Conservation (phyloP, 257 asterid genomes). For the Plantago ovata region DNA sequence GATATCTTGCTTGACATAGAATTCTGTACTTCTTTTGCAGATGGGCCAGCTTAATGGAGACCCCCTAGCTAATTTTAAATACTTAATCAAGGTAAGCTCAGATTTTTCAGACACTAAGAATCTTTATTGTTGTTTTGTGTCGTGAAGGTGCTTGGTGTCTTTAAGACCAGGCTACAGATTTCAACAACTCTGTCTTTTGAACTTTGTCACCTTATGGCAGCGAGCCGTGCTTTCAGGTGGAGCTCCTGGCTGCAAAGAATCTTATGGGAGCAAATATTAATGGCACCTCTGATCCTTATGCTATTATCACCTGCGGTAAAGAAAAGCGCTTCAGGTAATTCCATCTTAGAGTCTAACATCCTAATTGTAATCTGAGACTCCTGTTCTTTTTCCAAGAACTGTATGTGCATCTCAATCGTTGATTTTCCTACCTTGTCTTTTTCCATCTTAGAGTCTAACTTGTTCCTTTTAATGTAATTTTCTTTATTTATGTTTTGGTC, state of each 20-base stretch:
- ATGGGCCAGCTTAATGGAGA: constrained; percentile 48
- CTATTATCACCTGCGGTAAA: constrained; percentile 72
- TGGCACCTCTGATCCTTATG: constrained; percentile 96
- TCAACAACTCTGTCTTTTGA: not conserved
- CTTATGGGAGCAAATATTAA: constrained; percentile 77
- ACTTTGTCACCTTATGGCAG: too few relatives aligned
- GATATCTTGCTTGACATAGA: constrained; percentile 36
- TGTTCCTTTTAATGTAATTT: not conserved
- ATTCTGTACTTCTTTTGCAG: constrained; percentile 54
- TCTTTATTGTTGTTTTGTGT: constrained; percentile 14
- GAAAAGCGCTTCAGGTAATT: constrained; percentile 87
- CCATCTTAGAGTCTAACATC: constrained; percentile 23
- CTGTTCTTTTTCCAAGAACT: constrained; percentile 3
- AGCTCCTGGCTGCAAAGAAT: constrained; percentile 88
- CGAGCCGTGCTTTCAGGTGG: constrained; percentile 62
- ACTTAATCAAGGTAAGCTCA: constrained; percentile 63
- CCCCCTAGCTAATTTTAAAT: constrained; percentile 40
- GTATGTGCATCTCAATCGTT: too few relatives aligned
- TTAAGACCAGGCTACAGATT: not conserved
- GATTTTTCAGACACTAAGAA: not conserved
- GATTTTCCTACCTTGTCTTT: too few relatives aligned
- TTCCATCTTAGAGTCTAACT: too few relatives aligned
- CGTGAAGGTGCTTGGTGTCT: not conserved
- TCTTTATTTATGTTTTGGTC: too few relatives aligned
- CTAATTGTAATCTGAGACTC: constrained; percentile 4